phyloP scores from a whole-genome alignment of 306 rosid species.

The Cucurbita pepo region DNA sequence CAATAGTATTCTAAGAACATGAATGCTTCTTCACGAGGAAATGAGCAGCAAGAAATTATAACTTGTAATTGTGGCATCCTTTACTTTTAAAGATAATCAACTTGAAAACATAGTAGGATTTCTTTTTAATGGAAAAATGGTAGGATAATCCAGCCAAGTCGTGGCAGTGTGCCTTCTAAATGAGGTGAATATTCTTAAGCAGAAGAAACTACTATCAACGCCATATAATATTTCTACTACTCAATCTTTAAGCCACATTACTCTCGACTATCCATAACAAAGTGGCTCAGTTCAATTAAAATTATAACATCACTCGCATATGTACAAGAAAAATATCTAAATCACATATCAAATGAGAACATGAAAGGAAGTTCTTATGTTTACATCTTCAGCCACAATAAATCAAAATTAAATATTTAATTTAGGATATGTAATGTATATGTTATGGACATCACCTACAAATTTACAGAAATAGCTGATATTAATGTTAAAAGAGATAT shows the following conservation, averaged over 20 bases:
- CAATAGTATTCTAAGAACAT: background rate
- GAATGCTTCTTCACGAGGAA: background rate
- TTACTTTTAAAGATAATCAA: too few species aligned
- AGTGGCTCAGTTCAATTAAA: background rate
- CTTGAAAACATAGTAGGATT: background rate
- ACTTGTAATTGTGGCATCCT: background rate
- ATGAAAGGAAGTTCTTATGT: background rate
- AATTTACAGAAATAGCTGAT: background rate
- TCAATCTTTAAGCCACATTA: background rate
- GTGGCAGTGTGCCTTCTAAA: background rate
- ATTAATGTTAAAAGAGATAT: background rate
- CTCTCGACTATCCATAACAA: background rate
- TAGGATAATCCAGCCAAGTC: background rate
- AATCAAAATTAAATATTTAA: background rate
- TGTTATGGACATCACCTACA: background rate
- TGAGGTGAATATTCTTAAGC: background rate
- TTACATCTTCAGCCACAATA: background rate
- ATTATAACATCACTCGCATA: background rate
- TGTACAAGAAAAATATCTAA: background rate
- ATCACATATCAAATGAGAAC: background rate
- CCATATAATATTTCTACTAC: background rate
- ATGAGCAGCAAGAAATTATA: background rate
- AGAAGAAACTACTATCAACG: background rate
- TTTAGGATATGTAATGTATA: background rate
- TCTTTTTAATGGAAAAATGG: background rate